Conservation (phyloP, 805 yeast species). For the Brettanomyces sp. region DNA sequence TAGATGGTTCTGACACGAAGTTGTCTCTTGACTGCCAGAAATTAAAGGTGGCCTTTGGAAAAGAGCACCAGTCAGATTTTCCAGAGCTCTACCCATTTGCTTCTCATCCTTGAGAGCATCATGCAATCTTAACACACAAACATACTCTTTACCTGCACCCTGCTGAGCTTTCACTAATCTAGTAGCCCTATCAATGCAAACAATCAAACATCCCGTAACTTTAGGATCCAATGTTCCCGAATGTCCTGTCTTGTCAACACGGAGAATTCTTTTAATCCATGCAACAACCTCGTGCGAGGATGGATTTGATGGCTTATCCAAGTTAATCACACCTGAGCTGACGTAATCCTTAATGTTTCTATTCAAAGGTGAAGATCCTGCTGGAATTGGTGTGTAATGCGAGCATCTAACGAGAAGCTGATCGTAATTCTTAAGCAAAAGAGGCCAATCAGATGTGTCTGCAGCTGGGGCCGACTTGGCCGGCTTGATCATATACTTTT, state of each 20-base stretch:
- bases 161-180: constrained; percentile 97
- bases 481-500: constrained; percentile 68
- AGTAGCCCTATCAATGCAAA: constrained; percentile 96
- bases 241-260: constrained; percentile 97
- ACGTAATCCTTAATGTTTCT: constrained; percentile 87
- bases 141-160: constrained; percentile 99
- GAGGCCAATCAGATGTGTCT: constrained; percentile 93
- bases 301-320: constrained; percentile 97
- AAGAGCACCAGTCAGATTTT: constrained; percentile 94
- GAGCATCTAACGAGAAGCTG: constrained; percentile 90
- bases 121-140: constrained; percentile 92
- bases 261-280: constrained; percentile 92
- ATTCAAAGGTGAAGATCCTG: constrained; percentile 89
- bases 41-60: constrained; percentile 99
- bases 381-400: constrained; percentile 95
- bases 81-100: constrained; percentile 75
- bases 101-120: constrained; percentile 87
- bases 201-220: constrained; percentile 97
- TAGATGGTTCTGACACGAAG: constrained; percentile 96
- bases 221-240: constrained; percentile 96
- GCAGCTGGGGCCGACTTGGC: constrained; percentile 68
- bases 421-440: constrained; percentile 87
- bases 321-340: constrained; percentile 91
- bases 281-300: constrained; percentile 99
- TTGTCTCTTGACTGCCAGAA: constrained; percentile 98